Evolutionary conservation across 345 rosid species (phyloP).

Genomic region (Murraya koenigii): DNA sequence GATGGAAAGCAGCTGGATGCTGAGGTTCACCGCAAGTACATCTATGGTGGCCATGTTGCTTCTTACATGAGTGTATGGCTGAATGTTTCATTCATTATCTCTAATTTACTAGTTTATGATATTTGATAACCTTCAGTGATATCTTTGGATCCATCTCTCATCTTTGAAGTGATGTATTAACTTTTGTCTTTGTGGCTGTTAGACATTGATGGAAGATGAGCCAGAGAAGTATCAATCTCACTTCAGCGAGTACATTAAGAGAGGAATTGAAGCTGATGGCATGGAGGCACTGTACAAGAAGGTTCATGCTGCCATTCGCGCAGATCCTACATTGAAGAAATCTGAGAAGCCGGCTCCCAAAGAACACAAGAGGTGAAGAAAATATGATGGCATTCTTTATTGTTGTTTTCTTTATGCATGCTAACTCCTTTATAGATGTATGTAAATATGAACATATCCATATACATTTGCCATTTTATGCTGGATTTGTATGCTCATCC

Average conservation of each 20-base stretch:
- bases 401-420: background rate
- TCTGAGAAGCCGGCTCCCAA: conserved; percentile 48
- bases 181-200: background rate
- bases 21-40: conserved; percentile 76
- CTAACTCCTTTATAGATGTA: background rate
- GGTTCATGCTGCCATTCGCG: conserved; percentile 75
- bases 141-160: background rate
- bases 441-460: background rate
- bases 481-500: background rate
- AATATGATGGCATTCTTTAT: background rate
- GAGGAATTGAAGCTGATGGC: conserved; percentile 51
- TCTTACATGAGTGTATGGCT: conserved; percentile 70
- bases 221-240: conserved; percentile 71
- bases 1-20: conserved; percentile 74
- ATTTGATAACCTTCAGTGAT: background rate
- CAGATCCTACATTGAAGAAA: conserved; percentile 54
- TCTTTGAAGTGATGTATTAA: background rate
- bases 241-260: conserved; percentile 56
- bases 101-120: background rate
- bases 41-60: conserved; percentile 76
- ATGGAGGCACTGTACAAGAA: conserved; percentile 62
- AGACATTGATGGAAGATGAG: conserved; percentile 61
- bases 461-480: background rate
- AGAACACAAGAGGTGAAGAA: conserved; percentile 56
- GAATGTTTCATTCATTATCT: background rate